Base-by-base conservation (phyloP, 148 eudicot species). In the Rheum nobile region DNA sequence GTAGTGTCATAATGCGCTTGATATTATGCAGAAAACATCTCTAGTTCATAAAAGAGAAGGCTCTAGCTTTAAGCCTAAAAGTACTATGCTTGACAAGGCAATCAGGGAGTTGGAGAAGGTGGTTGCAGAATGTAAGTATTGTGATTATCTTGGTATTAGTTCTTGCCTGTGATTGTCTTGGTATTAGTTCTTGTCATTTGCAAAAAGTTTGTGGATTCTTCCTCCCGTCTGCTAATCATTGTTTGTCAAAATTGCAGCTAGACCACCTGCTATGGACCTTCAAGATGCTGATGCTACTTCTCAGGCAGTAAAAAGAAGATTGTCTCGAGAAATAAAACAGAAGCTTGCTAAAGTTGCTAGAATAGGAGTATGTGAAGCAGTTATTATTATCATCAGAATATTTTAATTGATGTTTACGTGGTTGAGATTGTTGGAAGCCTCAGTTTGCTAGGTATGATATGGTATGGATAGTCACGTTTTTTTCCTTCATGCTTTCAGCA, bases 331-430 rank as follows among this genome's bases (percentile, higher is more conserved):
- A 82, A 85, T 96, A 57, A 96, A 96, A 85, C 91, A 83, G 85
- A 92, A 88, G 90, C 89, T 96, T 80, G 97, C 91, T 71, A 92
- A 90, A 96, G 94, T 96, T 80, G 94, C 99, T 73, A 88, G 97
- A 85, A 47, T 88, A 74, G 84, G 91, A 89, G 99, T 96, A 95
- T 80, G 63, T 67, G 59, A 71, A 63, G 37, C 41, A 31, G 70
- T 34, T 34, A 31, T 65, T 32, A 32, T 17, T 29, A 28, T 12
- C 16, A 55, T 24, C 16, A 65, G 32, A 28, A 12, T 57, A 0
- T 16, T 65, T 32, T 32, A 6, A 13, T 65, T 19, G 22, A 6
- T 31, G 3, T 31, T 32, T 65, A 4, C 21, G 0, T 8, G 39
- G 70, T 12, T 65, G 70, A 61, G 35, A 4, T 54, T 57, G 43